phyloP scores from a whole-genome alignment of 2,329 filamentous ascomycete genomes.

The Pestalotiopsis sp. region DNA sequence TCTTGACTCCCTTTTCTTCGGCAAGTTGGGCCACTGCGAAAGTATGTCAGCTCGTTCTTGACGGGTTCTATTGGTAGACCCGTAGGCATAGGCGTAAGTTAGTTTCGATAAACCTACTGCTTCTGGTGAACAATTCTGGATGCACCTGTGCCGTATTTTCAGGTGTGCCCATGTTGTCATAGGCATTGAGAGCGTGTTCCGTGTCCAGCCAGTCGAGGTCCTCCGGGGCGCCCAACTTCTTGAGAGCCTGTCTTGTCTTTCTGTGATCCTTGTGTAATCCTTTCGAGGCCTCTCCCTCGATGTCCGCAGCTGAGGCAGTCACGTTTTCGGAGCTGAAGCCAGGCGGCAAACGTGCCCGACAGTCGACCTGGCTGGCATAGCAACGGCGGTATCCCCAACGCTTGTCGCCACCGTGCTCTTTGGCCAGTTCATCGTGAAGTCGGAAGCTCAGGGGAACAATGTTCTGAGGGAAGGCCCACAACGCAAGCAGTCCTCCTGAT shows the following conservation, averaged over 20 bases:
- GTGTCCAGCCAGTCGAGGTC: conserved; percentile 72
- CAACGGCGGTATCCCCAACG: conserved; percentile 70
- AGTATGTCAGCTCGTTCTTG: background rate
- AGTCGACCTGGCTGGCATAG: conserved; percentile 34
- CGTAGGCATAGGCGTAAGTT: background rate
- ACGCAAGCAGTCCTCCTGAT: conserved; percentile 72
- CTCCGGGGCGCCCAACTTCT: conserved; percentile 40
- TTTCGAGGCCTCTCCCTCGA: conserved; percentile 19
- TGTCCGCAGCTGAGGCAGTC: background rate
- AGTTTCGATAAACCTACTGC: conserved; percentile 21
- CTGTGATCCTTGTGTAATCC: conserved; percentile 34
- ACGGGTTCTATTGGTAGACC: background rate
- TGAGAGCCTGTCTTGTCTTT: conserved; percentile 26
- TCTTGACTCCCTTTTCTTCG: conserved; percentile 53
- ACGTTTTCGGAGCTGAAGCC: conserved; percentile 15
- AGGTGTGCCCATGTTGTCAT: conserved; percentile 46
- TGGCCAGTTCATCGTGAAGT: conserved; percentile 70
- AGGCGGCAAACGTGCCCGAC: conserved; percentile 29
- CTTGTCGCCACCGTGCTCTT: conserved; percentile 67
- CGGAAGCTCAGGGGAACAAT: conserved; percentile 73
- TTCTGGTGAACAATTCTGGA: conserved; percentile 74
- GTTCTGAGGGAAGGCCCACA: conserved; percentile 73
- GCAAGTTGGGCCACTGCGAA: conserved; percentile 66
- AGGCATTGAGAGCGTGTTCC: conserved; percentile 47
- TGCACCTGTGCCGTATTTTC: conserved; percentile 76